Base-by-base conservation (phyloP, 108 stramenopile species). In the Skeletonema costatum region DNA sequence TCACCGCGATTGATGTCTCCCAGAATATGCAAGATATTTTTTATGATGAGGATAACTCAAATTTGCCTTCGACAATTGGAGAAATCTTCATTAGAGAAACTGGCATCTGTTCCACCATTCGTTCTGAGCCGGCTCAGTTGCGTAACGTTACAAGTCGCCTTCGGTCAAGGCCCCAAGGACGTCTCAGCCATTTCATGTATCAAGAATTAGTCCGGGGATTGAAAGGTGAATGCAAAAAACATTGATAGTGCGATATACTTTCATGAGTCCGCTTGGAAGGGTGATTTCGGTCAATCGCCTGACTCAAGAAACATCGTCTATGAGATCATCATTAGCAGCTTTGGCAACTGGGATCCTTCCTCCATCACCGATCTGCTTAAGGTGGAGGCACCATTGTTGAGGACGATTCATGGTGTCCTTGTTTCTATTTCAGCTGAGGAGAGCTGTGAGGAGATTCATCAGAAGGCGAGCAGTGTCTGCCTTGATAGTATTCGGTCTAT, bases 261-360 rank as follows among this genome's bases (percentile, higher is more conserved):
- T 9, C 17, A 11, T 2, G 31, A 29, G 5, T 50, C 62, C 14
- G 33, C 25, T 9, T 56, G 53, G 16, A 21, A 56, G 5, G 25
- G 25, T 56, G 53, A 25, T 32, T 35, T 48, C 64, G 36, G 48
- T 44, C 14, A 46, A 25, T 44, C 65, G 0, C 14, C 1, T 19
- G 38, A 38, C 3, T 11, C 42, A 30, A 13, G 35, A 41, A 50
- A 73, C 9, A 63, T 73, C 31, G 72, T 41, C 4, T 53, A 46
- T 35, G 19, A 35, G 4, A 51, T 73, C 29, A 11, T 73, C 17
- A 16, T 64, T 29, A 14, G 36, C 42, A 73, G 72, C 19, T 48
- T 73, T 21, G 50, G 12, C 32, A 64, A 35, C 17, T 73, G 72
- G 72, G 25, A 30, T 50, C 72, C 72, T 17, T 64, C 46, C 30